Base-by-base conservation (phyloP, 768 basidiomycete species). In the Lepiota venenata region DNA sequence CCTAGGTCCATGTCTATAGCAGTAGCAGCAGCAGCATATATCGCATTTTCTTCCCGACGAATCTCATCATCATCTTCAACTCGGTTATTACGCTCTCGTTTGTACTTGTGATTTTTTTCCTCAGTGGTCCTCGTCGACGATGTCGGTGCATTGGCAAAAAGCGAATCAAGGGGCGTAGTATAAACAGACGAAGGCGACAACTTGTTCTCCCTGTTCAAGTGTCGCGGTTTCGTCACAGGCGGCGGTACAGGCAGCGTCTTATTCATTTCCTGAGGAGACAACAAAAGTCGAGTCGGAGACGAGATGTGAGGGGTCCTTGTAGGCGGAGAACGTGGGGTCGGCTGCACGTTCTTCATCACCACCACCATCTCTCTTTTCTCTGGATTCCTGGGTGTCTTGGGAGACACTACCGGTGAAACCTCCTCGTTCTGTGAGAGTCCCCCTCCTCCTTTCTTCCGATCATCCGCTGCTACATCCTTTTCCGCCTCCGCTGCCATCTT, bases 201-300 rank as follows among this genome's bases (percentile, higher is more conserved):
- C 10, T 32, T 32, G 8, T 40, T 47, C 6, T 32, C 18, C 4
- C 16, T 27, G 2, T 29, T 10, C 14, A 25, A 11, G 4, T 54
- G 36, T 5, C 46, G 46, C 4, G 53, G 29, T 42, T 55, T 55
- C 18, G 53, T 55, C 47, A 25, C 14, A 11, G 53, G 53, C 0
- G 39, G 53, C 11, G 81, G 85, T 0, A 65, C 66, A 15, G 85
- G 84, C 1, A 87, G 73, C 10, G 83, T 87, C 72, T 85, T 88
- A 58, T 84, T 79, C 16, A 67, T 49, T 48, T 65, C 58, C 15
- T 18, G 14, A 2, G 39, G 37, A 3, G 11, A 25, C 7, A 10
- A 56, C 56, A 10, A 41, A 47, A 10, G 46, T 59, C 10, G 2
- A 25, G 25, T 6, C 29, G 32, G 32, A 32, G 32, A 32, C 32